Evolutionary conservation across 1,139 yeast species (phyloP).

Genomic region (Hemisphaericaspora lyxosophila): DNA sequence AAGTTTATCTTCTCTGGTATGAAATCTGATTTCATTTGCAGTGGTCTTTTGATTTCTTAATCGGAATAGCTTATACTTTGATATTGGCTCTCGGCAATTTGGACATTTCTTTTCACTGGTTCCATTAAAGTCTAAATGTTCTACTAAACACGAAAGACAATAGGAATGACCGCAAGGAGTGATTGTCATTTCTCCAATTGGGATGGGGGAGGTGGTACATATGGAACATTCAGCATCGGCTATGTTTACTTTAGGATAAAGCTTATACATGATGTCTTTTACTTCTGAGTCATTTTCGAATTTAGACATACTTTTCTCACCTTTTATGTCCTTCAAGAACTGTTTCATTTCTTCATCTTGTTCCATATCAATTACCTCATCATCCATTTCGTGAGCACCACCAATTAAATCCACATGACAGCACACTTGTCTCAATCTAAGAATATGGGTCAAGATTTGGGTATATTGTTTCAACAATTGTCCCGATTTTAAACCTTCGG

Average conservation of each 20-base stretch:
- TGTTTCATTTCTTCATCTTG: slow-evolving; percentile 14
- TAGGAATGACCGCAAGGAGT: slow-evolving; percentile 83
- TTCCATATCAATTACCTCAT: slow-evolving; percentile 25
- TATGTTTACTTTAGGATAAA: slow-evolving; percentile 30
- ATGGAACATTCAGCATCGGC: slow-evolving; percentile 77
- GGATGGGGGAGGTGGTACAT: slow-evolving; percentile 69
- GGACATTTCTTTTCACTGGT: slow-evolving; percentile 52
- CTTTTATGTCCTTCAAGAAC: slow-evolving; percentile 18
- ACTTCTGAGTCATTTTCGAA: slow-evolving; percentile 35
- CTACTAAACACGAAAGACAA: slow-evolving; percentile 72
- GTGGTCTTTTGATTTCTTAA: slow-evolving; percentile 30
- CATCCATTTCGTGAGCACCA: slow-evolving; percentile 39
- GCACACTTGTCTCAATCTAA: slow-evolving; percentile 83
- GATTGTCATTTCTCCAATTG: slow-evolving; percentile 54
- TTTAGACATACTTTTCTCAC: slow-evolving; percentile 24
- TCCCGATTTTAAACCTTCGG: slow-evolving; percentile 63
- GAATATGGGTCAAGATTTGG: slow-evolving; percentile 77
- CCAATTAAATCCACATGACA: slow-evolving; percentile 75
- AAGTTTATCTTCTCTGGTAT: slow-evolving; percentile 21
- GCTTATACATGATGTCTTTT: slow-evolving; percentile 27
- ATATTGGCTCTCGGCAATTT: slow-evolving; percentile 51
- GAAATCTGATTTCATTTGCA: slow-evolving; percentile 35
- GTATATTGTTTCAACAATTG: slow-evolving; percentile 73
- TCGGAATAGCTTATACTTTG: slow-evolving; percentile 44
- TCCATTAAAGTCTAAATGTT: slow-evolving; percentile 57